Percentiles rank a stretch among this genome's conserved stretches.
Conservation (phyloP, 139 green algal species). For the Micromonas commoda region DNA sequence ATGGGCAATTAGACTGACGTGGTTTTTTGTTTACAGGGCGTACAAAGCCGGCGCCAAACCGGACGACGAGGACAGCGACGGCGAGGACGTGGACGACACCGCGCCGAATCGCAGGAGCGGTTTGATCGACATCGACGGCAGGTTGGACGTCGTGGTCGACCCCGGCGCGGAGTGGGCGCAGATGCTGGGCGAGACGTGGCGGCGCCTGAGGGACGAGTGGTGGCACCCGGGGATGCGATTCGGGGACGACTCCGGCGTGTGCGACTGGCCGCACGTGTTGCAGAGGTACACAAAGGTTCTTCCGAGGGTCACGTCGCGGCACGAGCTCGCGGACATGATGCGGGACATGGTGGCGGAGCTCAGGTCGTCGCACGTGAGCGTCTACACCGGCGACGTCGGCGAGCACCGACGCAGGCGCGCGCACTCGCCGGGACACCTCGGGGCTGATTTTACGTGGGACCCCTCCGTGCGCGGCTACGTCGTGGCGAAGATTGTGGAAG, state of each 20-base stretch:
- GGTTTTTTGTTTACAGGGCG: too few relatives aligned
- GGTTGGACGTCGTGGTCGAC: constrained; percentile 2
- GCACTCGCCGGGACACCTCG: constrained; percentile 1
- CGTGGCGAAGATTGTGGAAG: constrained; percentile 7
- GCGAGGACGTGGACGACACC: neutral
- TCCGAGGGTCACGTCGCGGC: neutral
- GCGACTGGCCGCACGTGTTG: neutral
- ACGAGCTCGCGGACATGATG: neutral
- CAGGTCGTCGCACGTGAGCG: constrained; percentile 1
- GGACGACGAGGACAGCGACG: constrained; percentile 15
- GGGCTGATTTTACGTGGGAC: constrained; percentile 23
- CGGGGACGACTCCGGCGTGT: neutral
- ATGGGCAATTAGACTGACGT: too few relatives aligned
- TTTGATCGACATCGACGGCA: constrained; percentile 1
- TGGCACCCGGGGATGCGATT: neutral
- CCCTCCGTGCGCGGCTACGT: neutral
- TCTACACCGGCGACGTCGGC: neutral
- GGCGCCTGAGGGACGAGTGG: constrained; percentile 14
- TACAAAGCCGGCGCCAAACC: constrained; percentile 4
- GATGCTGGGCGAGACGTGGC: constrained; percentile 8
- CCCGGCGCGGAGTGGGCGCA: constrained; percentile 16
- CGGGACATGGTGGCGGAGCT: constrained; percentile 5
- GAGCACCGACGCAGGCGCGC: neutral
- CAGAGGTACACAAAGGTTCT: neutral
- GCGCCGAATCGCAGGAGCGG: neutral